These are phyloP conservation scores for Heliamphora exappendiculata DNA, from an alignment of 148 eudicot species.

Conservation along the genomic window DNA sequence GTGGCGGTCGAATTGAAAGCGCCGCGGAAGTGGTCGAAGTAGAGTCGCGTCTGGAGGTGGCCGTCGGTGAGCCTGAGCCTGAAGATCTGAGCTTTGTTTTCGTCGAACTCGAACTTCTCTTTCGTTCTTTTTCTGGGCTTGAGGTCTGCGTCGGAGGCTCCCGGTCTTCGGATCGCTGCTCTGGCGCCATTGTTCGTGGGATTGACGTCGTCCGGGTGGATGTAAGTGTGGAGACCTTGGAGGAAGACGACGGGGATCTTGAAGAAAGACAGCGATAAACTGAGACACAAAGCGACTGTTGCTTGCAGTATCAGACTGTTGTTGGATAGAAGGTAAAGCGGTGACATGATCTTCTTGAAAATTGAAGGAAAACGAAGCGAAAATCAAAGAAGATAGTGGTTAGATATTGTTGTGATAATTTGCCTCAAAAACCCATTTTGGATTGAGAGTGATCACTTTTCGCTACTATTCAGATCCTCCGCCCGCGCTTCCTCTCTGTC, in stretches of 20 bases:
- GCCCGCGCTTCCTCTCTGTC: no score
- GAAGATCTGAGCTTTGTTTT: slow-evolving; percentile 96
- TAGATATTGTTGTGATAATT: no score
- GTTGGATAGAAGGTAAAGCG: slow-evolving; percentile 23
- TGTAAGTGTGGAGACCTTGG: slow-evolving; percentile 77
- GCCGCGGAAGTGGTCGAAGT: slow-evolving; percentile 41
- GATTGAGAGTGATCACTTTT: no score
- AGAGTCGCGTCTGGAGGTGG: slow-evolving; percentile 60
- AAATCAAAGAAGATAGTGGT: neutral
- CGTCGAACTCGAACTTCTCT: slow-evolving; percentile 78
- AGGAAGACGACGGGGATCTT: slow-evolving; percentile 53
- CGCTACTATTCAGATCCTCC: no score
- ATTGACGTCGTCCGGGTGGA: slow-evolving; percentile 89
- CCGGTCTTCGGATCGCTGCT: slow-evolving; percentile 75
- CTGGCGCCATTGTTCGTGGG: slow-evolving; percentile 37
- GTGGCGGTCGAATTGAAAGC: slow-evolving; percentile 45
- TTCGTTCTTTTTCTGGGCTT: slow-evolving; percentile 64
- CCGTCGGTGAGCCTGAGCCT: slow-evolving; percentile 69
- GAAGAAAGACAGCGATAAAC: slow-evolving; percentile 49
- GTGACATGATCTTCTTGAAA: neutral
- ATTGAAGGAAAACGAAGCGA: no score
- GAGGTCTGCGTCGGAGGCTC: slow-evolving; percentile 42
- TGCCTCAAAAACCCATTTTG: no score
- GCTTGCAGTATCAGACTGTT: slow-evolving; percentile 56
- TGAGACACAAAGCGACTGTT: slow-evolving; percentile 41